These are phyloP conservation scores for Xerocomus potaroensis DNA, from an alignment of 768 basidiomycete genomes.

Conservation along the genomic window DNA sequence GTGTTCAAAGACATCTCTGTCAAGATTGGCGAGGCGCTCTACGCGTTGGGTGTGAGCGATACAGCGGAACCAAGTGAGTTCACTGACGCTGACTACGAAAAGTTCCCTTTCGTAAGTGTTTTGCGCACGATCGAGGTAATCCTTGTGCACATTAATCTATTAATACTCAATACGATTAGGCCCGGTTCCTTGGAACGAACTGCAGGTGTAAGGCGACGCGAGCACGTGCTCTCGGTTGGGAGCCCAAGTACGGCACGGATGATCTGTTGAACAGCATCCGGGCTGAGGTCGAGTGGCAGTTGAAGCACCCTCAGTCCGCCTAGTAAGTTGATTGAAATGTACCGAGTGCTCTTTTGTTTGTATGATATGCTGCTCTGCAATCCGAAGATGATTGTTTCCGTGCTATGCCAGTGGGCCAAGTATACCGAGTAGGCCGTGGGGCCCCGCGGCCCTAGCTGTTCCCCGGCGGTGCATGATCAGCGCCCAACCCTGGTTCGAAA, in stretches of 20 bases:
- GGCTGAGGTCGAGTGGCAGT: conserved; percentile 19
- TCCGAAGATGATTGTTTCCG: not conserved
- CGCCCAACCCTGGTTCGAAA: too few species aligned
- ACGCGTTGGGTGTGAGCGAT: conserved; percentile 13
- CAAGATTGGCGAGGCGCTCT: conserved; percentile 36
- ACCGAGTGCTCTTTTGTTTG: not conserved
- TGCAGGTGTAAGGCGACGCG: conserved; percentile 19
- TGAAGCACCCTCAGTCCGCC: conserved; percentile 5
- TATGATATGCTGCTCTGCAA: not conserved
- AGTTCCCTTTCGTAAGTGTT: conserved; percentile 4
- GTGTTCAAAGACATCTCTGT: conserved; percentile 40
- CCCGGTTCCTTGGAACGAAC: conserved; percentile 18
- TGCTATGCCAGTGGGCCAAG: too few species aligned
- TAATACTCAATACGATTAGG: conserved; percentile 2
- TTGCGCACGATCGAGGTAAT: too few species aligned
- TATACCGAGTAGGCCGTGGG: too few species aligned
- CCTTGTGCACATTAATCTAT: not conserved
- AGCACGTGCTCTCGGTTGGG: conserved; percentile 25
- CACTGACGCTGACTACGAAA: conserved; percentile 24
- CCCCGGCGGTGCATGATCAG: too few species aligned
- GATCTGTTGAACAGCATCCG: conserved; percentile 20
- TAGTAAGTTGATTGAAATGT: not conserved
- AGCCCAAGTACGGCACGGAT: conserved; percentile 29
- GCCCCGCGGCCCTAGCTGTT: too few species aligned
- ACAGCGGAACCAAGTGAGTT: conserved; percentile 39